These are phyloP conservation scores for Cyberlindnera petersonii DNA, from an alignment of 805 yeast genomes.

Conservation along the genomic window DNA sequence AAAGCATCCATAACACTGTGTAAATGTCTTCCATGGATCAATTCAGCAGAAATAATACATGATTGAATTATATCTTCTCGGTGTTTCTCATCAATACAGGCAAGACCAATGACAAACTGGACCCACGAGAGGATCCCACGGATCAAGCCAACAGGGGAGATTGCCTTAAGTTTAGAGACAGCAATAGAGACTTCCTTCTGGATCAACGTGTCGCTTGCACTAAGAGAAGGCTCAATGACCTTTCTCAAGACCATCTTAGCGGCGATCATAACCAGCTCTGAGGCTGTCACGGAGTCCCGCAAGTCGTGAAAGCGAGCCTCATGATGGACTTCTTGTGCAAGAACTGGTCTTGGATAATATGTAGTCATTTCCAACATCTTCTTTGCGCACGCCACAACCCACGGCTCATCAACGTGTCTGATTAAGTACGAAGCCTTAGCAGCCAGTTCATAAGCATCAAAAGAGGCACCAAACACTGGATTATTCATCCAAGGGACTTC, in stretches of 20 bases:
- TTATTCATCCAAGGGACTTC: constrained; percentile 41
- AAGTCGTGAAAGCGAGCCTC: constrained; percentile 14
- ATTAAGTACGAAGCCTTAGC: constrained; percentile 34
- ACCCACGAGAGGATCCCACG: constrained; percentile 14
- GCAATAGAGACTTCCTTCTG: constrained; percentile 14
- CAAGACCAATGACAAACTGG: constrained; percentile 8
- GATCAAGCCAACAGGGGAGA: constrained; percentile 8
- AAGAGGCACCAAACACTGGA: constrained; percentile 38
- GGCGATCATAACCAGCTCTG: constrained; percentile 21
- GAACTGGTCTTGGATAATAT: constrained; percentile 17
- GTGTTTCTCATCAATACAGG: constrained; percentile 5
- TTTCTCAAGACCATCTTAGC: constrained; percentile 20
- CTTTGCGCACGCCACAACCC: constrained; percentile 9
- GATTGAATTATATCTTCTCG: constrained; percentile 5
- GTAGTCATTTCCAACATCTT: constrained; percentile 19
- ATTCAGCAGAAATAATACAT: constrained; percentile 8
- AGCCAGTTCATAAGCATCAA: constrained; percentile 33
- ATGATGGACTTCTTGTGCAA: constrained; percentile 18
- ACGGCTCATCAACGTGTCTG: constrained; percentile 12
- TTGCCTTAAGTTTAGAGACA: constrained; percentile 6
- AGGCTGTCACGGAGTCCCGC: constrained; percentile 18
- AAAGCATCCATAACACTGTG: constrained; percentile 8
- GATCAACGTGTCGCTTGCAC: constrained; percentile 6
- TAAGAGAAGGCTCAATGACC: constrained; percentile 8
- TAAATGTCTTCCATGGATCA: constrained; percentile 11